Base-by-base conservation (phyloP, 2,329 filamentous ascomycete genomes). In the Ophiostoma tasmaniense region DNA sequence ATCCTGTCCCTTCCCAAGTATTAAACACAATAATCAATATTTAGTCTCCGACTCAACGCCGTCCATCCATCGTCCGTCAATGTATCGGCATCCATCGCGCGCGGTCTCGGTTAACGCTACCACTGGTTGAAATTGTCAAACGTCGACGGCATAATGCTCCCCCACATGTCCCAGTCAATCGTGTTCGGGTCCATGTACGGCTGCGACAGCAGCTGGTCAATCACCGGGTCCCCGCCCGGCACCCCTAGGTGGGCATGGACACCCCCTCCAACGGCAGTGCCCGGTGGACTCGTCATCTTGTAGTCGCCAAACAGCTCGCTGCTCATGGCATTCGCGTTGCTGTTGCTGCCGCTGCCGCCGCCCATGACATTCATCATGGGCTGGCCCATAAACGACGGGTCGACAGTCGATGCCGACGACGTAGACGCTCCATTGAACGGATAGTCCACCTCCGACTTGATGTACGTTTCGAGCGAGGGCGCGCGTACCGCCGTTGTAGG, bases 131-230 rank as follows among this genome's bases (percentile, higher is more conserved):
- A 77, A 6, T 25, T 61, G 5, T 73, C 73, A 59, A 75, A 73
- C 6, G 71, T 66, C n/a, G 65, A 67, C 37, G 71, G 67, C 20
- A 72, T 55, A 30, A 73, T 69, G 30, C 70, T 76, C 4, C 75
- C 75, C 76, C 80, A 82, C 74, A 83, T 78, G 67, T 83, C 81
- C 79, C 82, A 82, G 66, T 82, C 81, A 20, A 83, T 73, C 3
- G 76, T 73, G 11, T 78, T 77, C 6, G 79, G 75, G 71, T 84
- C 82, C 22, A 83, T 72, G 67, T 81, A 82, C 0, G 78, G 78
- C 68, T 73, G 72, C 20, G 78, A 78, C 55, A 84, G 71, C 42
- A 83, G 79, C 17, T 81, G 78, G 64, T 84, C 81, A n/a, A 83
- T 72, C 52, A 67, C 67, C 25, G 73, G 71, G 55, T 79, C 76